phyloP scores from a whole-genome alignment of 2,329 filamentous ascomycete genomes.

The Stemphylium vesicarium region DNA sequence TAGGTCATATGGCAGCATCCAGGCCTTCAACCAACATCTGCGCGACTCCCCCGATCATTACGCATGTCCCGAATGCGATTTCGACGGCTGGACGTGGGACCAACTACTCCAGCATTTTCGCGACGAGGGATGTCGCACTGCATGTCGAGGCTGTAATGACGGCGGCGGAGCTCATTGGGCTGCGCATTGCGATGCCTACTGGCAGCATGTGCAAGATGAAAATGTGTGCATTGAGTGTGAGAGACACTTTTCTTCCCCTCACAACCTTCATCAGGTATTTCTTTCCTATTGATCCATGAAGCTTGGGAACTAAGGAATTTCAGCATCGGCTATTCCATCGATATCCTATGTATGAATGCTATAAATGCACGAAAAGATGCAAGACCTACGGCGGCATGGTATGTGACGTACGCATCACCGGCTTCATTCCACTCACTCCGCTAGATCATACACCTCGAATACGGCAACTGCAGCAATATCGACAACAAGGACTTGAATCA shows the following conservation, averaged over 20 bases:
- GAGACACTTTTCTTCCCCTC: neutral
- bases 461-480: neutral
- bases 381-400: conserved; percentile 8
- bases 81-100: neutral
- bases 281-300: neutral
- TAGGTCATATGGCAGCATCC: neutral
- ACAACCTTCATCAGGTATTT: neutral
- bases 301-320: neutral
- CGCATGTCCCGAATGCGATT: conserved; percentile 1
- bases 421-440: neutral
- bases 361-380: neutral
- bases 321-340: neutral
- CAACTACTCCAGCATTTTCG: neutral
- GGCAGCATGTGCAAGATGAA: neutral
- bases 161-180: neutral
- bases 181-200: neutral
- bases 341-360: neutral
- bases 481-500: neutral
- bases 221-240: neutral
- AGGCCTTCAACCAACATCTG: neutral
- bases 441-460: conserved; percentile 5
- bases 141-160: neutral
- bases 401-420: neutral
- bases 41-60: neutral
- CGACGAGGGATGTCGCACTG: neutral